Evolutionary conservation across 345 rosid genomes (phyloP).

Genomic region (Dipteronia dyeriana): DNA sequence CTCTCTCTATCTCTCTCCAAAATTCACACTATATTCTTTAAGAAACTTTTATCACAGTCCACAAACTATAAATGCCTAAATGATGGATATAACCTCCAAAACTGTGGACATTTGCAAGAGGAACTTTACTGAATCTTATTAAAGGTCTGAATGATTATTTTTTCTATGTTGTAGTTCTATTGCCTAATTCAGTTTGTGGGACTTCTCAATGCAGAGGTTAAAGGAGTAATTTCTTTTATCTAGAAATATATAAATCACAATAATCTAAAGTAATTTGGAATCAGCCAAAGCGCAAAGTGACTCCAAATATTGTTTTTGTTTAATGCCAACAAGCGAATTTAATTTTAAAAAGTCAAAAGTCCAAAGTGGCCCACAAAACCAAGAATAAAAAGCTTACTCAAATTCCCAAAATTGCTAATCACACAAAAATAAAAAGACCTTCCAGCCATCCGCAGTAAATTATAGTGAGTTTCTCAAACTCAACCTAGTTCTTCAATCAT

Average conservation of each 20-base stretch:
- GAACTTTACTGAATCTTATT: neutral
- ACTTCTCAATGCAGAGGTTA: neutral
- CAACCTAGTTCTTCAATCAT: no score
- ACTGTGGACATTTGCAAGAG: neutral
- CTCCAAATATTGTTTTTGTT: neutral
- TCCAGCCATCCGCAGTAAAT: no score
- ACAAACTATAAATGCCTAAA: neutral
- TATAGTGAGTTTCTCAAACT: no score
- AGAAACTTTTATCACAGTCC: neutral
- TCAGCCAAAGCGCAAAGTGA: neutral
- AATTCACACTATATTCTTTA: neutral
- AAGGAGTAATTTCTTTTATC: neutral
- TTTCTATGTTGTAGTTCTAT: neutral
- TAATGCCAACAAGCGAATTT: neutral
- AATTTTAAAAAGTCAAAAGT: neutral
- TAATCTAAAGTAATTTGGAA: neutral
- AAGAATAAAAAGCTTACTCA: no score
- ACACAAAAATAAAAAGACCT: no score
- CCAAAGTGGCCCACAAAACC: neutral
- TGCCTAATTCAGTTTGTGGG: neutral
- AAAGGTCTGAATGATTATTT: neutral
- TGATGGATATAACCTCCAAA: neutral
- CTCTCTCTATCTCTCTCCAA: no score
- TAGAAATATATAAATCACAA: neutral
- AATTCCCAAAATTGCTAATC: no score